Evolutionary conservation across 768 basidiomycete genomes (phyloP).

Genomic region (Collybia mongolica): DNA sequence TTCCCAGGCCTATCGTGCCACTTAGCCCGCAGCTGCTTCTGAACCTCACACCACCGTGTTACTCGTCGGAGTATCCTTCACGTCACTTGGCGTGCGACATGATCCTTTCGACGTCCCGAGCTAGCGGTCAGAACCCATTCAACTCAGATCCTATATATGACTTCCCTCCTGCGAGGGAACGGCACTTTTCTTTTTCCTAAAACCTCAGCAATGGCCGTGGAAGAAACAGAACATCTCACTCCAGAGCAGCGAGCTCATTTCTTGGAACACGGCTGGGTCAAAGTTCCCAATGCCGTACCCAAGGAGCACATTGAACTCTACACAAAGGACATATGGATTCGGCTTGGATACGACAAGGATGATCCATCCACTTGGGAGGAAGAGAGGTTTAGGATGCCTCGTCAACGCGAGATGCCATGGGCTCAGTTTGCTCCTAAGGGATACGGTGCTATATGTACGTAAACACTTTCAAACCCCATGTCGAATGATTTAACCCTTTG

Average conservation of each 20-base stretch:
- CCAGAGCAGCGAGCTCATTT: constrained; percentile 1
- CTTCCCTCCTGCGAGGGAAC: too few species aligned
- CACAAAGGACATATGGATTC: constrained; percentile 2
- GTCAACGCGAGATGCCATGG: constrained; percentile 3
- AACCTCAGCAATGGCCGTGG: not conserved
- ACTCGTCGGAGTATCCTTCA: too few species aligned
- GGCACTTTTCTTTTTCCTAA: not conserved
- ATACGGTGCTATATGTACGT: constrained; percentile 3
- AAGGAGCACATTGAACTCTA: not conserved
- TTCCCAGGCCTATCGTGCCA: too few species aligned
- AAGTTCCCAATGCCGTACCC: not conserved
- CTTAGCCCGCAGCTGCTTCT: too few species aligned
- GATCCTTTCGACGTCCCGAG: too few species aligned
- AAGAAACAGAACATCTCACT: not conserved
- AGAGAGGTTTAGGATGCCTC: constrained; percentile 3
- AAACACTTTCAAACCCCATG: not conserved
- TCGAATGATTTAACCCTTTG: not conserved
- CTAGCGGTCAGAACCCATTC: too few species aligned
- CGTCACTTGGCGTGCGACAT: too few species aligned
- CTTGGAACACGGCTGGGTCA: constrained; percentile 4
- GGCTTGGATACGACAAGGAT: constrained; percentile 4
- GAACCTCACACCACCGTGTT: too few species aligned
- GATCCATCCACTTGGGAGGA: constrained; percentile 2
- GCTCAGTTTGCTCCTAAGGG: not conserved
- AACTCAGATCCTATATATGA: too few species aligned